Conservation (phyloP, 176 grass and related monocot genomes). For the Tillandsia leiboldiana region DNA sequence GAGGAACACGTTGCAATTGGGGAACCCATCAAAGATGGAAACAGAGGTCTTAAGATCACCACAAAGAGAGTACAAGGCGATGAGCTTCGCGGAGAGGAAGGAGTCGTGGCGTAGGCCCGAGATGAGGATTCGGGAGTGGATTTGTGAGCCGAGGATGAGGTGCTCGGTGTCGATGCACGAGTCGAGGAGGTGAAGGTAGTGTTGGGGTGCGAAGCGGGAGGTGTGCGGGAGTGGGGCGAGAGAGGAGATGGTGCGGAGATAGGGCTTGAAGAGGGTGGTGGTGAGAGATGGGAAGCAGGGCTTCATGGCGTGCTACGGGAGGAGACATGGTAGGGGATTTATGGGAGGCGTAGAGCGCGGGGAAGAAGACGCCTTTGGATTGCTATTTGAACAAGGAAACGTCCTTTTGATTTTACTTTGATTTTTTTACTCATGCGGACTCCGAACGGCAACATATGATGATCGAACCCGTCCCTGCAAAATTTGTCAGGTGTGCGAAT, state of each 20-base stretch:
- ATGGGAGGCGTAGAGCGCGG: background rate
- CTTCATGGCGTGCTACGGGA: background rate
- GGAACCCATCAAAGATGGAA: background rate
- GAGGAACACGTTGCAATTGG: conserved; percentile 12
- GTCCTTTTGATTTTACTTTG: too few species aligned
- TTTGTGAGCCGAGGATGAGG: background rate
- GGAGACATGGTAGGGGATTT: background rate
- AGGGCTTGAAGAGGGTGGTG: background rate
- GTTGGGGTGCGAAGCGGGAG: background rate
- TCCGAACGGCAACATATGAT: too few species aligned
- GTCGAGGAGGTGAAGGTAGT: conserved; percentile 12
- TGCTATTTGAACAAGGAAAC: too few species aligned
- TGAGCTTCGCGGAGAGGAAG: conserved; percentile 17
- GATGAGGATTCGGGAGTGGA: conserved; percentile 14
- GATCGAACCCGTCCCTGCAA: too few species aligned
- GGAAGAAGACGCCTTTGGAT: too few species aligned
- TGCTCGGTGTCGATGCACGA: conserved; percentile 13
- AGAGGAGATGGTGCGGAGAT: background rate
- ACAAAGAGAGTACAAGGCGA: conserved; percentile 11
- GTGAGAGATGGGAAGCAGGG: background rate
- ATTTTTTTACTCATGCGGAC: too few species aligned
- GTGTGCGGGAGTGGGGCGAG: background rate
- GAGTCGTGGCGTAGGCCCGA: conserved; percentile 11
- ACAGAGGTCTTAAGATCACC: background rate
- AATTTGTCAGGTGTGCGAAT: too few species aligned